Percentiles rank a stretch among this genome's conserved stretches.
These are phyloP conservation scores for Calonectria multiphialidica DNA, from an alignment of 2,329 filamentous ascomycete genomes.

Conservation along the genomic window DNA sequence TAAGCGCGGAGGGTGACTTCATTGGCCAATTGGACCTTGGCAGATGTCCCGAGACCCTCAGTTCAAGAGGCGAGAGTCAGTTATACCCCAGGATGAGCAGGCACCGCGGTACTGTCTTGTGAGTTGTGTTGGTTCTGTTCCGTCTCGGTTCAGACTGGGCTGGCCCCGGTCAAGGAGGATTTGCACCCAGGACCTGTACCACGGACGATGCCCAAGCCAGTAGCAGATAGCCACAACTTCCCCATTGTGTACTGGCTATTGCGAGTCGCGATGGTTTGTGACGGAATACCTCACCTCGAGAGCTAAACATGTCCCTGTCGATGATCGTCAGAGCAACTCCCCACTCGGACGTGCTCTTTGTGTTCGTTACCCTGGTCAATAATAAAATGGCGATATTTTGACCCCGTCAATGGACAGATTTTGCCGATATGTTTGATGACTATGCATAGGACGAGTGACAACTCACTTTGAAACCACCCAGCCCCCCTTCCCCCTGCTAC, in stretches of 20 bases:
- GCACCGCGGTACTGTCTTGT: neutral
- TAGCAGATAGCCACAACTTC: neutral
- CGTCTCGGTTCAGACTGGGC: neutral
- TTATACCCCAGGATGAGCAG: neutral
- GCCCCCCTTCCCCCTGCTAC: neutral
- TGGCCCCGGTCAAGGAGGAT: conserved; percentile 25
- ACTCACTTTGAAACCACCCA: conserved; percentile 11
- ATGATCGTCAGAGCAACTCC: conserved; percentile 1
- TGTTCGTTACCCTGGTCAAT: neutral
- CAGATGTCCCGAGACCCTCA: too few species aligned
- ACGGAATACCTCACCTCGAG: neutral
- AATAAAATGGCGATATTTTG: neutral
- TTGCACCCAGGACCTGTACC: conserved; percentile 39
- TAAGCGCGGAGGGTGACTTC: too few species aligned
- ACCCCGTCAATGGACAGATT: neutral
- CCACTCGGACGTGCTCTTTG: neutral
- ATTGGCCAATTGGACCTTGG: neutral
- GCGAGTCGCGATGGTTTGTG: neutral
- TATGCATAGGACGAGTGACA: conserved; percentile 23
- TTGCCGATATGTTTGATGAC: conserved; percentile 11
- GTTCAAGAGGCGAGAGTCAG: neutral
- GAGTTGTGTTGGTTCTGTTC: neutral
- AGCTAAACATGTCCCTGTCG: neutral
- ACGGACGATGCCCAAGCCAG: conserved; percentile 26
- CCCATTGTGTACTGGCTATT: neutral